Evolutionary conservation across 2,329 filamentous ascomycete species (phyloP).

Genomic region (Xenoacremonium recifei): DNA sequence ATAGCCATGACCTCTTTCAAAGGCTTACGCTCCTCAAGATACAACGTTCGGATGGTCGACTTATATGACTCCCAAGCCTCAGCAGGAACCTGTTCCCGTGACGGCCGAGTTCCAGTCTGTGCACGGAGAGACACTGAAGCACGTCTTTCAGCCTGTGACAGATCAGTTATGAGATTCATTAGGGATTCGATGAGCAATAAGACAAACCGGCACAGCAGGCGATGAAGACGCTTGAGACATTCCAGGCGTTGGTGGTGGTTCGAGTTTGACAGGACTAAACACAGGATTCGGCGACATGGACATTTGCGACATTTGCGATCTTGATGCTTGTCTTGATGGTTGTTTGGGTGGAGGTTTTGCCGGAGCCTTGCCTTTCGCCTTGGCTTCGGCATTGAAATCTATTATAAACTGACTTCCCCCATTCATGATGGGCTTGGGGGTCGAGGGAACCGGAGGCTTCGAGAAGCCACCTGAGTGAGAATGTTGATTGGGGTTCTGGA

Average conservation of each 20-base stretch:
- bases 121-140: constrained; percentile 28
- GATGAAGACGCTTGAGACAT: constrained; percentile 24
- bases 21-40: constrained; percentile 48
- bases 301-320: constrained; percentile 18
- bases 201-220: constrained; percentile 26
- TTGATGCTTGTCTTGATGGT: constrained; percentile 23
- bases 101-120: constrained; percentile 33
- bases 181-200: neutral
- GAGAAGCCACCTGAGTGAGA: constrained; percentile 30
- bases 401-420: constrained; percentile 35
- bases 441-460: constrained; percentile 39
- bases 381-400: constrained; percentile 32
- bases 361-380: constrained; percentile 34
- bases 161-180: neutral
- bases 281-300: constrained; percentile 15
- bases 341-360: constrained; percentile 31
- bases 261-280: constrained; percentile 28
- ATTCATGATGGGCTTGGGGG: constrained; percentile 36
- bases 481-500: constrained; percentile 17
- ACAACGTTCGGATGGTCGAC: constrained; percentile 42
- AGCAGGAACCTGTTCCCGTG: constrained; percentile 43
- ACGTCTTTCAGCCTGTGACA: constrained; percentile 24
- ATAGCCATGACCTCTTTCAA: constrained; percentile 53
- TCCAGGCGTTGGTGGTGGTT: constrained; percentile 30
- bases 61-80: constrained; percentile 50